Percentiles rank a stretch among this genome's conserved stretches.
These are phyloP conservation scores for Syzygium malaccense DNA, from an alignment of 441 rosid species.

Conservation along the genomic window DNA sequence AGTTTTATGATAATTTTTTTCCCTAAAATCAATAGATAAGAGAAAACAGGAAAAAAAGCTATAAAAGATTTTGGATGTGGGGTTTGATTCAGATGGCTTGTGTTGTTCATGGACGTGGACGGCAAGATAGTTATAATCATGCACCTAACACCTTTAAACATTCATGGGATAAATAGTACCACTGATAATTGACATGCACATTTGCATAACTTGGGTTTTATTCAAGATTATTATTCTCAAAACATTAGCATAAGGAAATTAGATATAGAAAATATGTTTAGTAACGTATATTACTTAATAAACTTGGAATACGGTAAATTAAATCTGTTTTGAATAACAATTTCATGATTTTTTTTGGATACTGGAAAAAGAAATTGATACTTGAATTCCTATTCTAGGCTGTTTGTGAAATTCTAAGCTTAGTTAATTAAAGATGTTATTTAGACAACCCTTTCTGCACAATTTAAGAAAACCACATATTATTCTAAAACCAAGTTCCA, in stretches of 20 bases:
- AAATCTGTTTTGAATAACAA: not conserved
- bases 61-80: not conserved
- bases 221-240: not conserved
- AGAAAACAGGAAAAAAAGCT: not conserved
- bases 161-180: not conserved
- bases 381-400: not conserved
- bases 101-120: not conserved
- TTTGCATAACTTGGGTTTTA: not conserved
- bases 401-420: not conserved
- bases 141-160: not conserved
- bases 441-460: not conserved
- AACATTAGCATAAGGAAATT: not conserved
- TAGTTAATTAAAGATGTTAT: not conserved
- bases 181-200: not conserved
- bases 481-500: not conserved
- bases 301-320: not conserved
- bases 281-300: not conserved
- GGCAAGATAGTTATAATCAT: not conserved
- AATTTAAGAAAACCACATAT: not conserved
- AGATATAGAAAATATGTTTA: not conserved
- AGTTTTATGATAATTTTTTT: too few relatives aligned
- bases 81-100: not conserved
- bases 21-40: not conserved
- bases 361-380: not conserved
- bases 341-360: not conserved